Evolutionary conservation across 768 basidiomycete species (phyloP), one percentile per base, ranked within the genome.

Genomic region (Mycena rebaudengoi): DNA sequence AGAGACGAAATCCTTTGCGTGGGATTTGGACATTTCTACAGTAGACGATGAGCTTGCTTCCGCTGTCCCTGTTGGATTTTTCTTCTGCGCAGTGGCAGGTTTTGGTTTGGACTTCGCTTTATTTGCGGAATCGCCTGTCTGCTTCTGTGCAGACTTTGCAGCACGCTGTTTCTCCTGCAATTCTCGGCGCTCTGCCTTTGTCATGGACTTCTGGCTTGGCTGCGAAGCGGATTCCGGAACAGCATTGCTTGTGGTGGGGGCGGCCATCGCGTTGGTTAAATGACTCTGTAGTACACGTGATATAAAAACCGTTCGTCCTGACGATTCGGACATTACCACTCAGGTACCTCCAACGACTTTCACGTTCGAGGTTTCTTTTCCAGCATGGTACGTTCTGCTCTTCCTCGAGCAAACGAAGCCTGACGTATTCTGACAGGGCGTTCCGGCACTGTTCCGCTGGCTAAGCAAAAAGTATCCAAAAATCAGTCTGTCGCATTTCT

Each of bases 381-480:
- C 26, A 18, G 23, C 55, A 64, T 67, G 66, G 66, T 67, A 4
- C 39, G 62, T 30, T 29, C 30, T 10, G 5, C 41, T 44, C 39
- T 10, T n/a, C n/a, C 10, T 20, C 32, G 29, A 30, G 30, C 25
- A 37, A 20, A 21, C 21, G 40, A 1, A 7, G 37, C 30, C 44
- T 51, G 13, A 54, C n/a, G 14, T 26, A 11, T 58, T 16, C 54
- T 48, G n/a, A n/a, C 63, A 97, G 96, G 96, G 96, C 89, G 96
- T 98, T 65, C 96, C 96, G 63, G 97, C 97, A 46, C 86, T 98
- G 66, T 99, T 99, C 81, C 90, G 97, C 74, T 99, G 97, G 96
- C 85, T 99, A 62, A 98, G 95, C 76, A 96, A 92, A 83, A 98
- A 98, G 78, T 99, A 99, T 76, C 96, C 97, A 52, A 98, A 95